These are phyloP conservation scores for Novymonas esmeraldas DNA, from an alignment of 208 protist genomes.

Conservation along the genomic window DNA sequence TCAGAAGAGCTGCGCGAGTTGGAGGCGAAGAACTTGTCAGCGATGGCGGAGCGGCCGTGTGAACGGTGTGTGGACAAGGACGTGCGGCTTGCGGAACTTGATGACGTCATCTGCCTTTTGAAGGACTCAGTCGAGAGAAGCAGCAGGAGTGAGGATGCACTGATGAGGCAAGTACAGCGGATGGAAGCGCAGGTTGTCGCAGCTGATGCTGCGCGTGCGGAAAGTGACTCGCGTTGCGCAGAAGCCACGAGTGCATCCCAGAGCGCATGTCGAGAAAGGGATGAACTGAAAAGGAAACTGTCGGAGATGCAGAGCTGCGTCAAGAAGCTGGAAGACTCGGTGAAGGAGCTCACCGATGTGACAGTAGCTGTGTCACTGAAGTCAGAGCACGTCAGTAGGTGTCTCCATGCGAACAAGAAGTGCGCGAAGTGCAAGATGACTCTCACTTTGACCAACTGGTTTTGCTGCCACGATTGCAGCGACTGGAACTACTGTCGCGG, in stretches of 20 bases:
- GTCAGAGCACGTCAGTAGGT: neutral
- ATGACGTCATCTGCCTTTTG: neutral
- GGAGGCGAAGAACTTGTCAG: neutral
- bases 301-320: neutral
- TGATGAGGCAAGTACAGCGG: neutral
- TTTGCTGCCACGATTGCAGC: neutral
- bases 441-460: neutral
- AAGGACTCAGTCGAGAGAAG: neutral
- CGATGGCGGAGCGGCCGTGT: neutral
- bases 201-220: neutral
- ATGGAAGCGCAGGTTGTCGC: no score
- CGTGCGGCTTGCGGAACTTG: neutral
- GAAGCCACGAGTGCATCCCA: neutral
- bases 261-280: neutral
- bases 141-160: neutral
- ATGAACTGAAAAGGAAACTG: neutral
- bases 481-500: conserved; percentile 3
- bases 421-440: neutral
- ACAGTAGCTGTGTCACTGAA: neutral
- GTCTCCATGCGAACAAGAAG: neutral
- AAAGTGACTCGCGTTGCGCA: neutral
- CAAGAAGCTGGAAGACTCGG: neutral
- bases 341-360: neutral
- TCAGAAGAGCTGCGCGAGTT: neutral
- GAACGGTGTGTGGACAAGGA: neutral